Percentiles rank a stretch among this genome's conserved stretches.
These are phyloP conservation scores for Colletotrichum sansevieriae DNA, from an alignment of 2,329 filamentous ascomycete species.

Conservation along the genomic window DNA sequence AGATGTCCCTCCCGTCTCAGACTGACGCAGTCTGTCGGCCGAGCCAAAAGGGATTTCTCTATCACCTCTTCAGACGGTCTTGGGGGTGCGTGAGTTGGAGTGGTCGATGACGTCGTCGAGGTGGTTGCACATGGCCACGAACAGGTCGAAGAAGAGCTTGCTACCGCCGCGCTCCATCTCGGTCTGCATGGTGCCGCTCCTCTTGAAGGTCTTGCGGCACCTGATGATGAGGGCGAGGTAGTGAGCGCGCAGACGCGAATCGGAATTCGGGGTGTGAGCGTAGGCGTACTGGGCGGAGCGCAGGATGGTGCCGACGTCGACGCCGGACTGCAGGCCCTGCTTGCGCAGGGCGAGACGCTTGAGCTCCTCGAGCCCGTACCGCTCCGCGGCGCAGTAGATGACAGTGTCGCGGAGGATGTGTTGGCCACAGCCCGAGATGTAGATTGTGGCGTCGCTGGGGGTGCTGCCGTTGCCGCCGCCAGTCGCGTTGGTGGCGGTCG, in stretches of 20 bases:
- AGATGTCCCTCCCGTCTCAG: conserved; percentile 6
- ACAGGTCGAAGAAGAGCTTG: conserved; percentile 98
- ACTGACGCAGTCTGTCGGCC: conserved; percentile 20
- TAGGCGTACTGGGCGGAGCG: conserved; percentile 95
- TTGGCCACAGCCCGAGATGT: conserved; percentile 79
- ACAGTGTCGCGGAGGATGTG: conserved; percentile 91
- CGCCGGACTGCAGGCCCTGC: conserved; percentile 92
- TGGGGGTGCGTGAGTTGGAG: conserved; percentile 74
- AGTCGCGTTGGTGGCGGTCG: conserved; percentile 70
- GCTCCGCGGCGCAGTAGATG: conserved; percentile 92
- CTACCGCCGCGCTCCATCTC: conserved; percentile 94
- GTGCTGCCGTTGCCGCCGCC: conserved; percentile 59
- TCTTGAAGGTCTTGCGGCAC: conserved; percentile 97
- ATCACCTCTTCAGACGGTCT: conserved; percentile 63
- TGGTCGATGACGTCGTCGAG: conserved; percentile 95
- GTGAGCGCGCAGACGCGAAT: conserved; percentile 93
- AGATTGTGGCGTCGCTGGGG: conserved; percentile 81
- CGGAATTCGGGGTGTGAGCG: conserved; percentile 91
- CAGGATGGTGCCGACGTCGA: conserved; percentile 92
- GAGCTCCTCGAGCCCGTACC: conserved; percentile 91
- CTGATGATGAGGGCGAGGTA: conserved; percentile 98
- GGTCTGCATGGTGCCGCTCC: conserved; percentile 97
- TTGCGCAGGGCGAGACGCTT: conserved; percentile 93
- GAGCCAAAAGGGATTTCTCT: conserved; percentile 11
- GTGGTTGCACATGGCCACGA: conserved; percentile 98